Evolutionary conservation across 2,329 filamentous ascomycete genomes (phyloP), one percentile per base, ranked within the genome.

Genomic region (Albifimbria verrucaria): DNA sequence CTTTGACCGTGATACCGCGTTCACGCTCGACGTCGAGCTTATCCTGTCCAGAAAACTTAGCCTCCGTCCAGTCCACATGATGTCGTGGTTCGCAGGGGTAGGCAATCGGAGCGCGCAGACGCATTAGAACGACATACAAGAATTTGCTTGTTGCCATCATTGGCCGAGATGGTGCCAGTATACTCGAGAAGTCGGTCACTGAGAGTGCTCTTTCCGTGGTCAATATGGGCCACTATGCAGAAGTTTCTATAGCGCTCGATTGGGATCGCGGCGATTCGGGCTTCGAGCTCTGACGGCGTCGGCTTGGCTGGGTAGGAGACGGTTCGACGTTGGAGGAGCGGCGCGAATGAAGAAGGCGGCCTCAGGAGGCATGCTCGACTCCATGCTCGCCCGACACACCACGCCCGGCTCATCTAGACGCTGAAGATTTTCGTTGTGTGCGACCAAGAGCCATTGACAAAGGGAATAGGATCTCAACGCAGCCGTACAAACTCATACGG

Each of bases 151-250:
- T 97, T 96, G 48, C 81, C 80, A 54, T 77, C 80, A 55, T 91
- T 92, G 0, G 89, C 82, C 62, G 89, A 77, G 58, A 99, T 97
- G 7, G 93, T 97, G 20, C 94, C 93, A 1, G 94, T 99, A 58
- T 95, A 79, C 77, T 99, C 94, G 57, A 99, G 82, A 51, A 99
- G 77, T 3, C 94, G 88, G 66, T 99, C 94, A 60, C 88, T 93
- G 50, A 99, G 85, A 4, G 94, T 99, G 68, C 90, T 96, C 74
- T 99, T 99, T 65, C 94, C 94, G 85, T 99, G 94, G 70, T 99
- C 94, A 68, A 99, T 95, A 70, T 99, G 94, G 10, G 94, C 94
- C 49, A 99, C 93, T 65, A 99, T 97, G 73, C 94, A 99, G 71
- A 99, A 99, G 72, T 99, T 99, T 57, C 94, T 88, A 61, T 85